Conservation (phyloP, 2,329 filamentous ascomycete species). For the Scortechinia acanthostroma region DNA sequence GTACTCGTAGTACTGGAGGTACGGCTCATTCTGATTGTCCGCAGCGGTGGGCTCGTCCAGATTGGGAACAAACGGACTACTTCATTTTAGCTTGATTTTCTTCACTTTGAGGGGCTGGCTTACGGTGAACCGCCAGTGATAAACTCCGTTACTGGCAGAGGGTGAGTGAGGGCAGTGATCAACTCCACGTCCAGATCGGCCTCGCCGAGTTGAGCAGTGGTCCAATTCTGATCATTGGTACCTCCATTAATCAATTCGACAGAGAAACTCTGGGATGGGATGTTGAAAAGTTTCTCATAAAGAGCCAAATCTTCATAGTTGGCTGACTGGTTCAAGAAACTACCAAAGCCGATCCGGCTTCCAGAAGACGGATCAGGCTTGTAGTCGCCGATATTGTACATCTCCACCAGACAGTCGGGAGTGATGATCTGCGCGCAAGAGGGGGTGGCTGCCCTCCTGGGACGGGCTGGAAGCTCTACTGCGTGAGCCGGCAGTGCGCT, state of each 20-base stretch:
- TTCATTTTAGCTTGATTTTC: slow-evolving; percentile 6
- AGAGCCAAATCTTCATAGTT: slow-evolving; percentile 42
- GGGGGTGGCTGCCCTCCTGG: not conserved
- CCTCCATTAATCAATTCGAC: slow-evolving; percentile 21
- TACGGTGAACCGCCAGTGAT: not conserved
- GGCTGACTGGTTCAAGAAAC: slow-evolving; percentile 38
- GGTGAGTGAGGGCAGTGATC: slow-evolving; percentile 4
- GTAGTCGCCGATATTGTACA: slow-evolving; percentile 31
- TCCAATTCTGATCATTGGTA: not conserved
- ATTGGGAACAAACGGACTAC: slow-evolving; percentile 23
- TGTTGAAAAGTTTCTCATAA: slow-evolving; percentile 47
- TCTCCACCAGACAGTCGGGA: slow-evolving; percentile 30
- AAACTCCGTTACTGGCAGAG: not conserved
- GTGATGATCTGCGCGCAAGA: slow-evolving; percentile 29
- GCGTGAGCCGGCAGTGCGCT: not conserved
- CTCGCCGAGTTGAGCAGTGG: not conserved
- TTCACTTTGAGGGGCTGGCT: not conserved
- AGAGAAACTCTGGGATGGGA: slow-evolving; percentile 48
- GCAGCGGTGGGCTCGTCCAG: slow-evolving; percentile 11
- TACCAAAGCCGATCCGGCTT: slow-evolving; percentile 55
- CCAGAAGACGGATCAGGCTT: slow-evolving; percentile 50
- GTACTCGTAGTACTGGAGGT: slow-evolving; percentile 54
- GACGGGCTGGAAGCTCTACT: not conserved
- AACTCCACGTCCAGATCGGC: slow-evolving; percentile 5
- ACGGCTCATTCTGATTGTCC: slow-evolving; percentile 55